phyloP scores from a whole-genome alignment of 1,139 yeast species.

The Kluyveromyces sp. region DNA sequence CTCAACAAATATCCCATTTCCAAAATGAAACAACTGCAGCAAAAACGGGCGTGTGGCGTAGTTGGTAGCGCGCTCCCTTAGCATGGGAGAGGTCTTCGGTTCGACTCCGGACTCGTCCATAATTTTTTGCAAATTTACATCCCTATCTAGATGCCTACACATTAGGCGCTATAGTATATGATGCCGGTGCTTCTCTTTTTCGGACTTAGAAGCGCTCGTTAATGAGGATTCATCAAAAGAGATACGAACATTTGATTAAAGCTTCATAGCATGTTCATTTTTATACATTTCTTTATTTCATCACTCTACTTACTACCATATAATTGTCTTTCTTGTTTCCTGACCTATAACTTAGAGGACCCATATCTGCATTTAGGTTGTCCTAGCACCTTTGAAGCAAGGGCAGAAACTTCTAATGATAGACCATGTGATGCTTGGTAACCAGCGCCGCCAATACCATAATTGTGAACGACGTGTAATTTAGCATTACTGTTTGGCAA shows the following conservation, averaged over 20 bases:
- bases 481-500: slow-evolving; percentile 26
- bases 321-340: not conserved
- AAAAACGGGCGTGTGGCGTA: slow-evolving; percentile 72
- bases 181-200: too few relatives aligned
- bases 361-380: not conserved
- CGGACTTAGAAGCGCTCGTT: too few relatives aligned
- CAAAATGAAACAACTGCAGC: too few relatives aligned
- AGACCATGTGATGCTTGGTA: slow-evolving; percentile 63
- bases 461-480: slow-evolving; percentile 45
- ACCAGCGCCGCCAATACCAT: slow-evolving; percentile 71
- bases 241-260: too few relatives aligned
- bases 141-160: not conserved
- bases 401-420: slow-evolving; percentile 36
- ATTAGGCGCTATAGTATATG: not conserved
- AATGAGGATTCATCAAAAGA: too few relatives aligned
- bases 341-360: too few relatives aligned
- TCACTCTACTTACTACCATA: too few relatives aligned
- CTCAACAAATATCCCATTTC: too few relatives aligned
- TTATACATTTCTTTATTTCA: too few relatives aligned
- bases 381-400: slow-evolving; percentile 14
- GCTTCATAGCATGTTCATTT: too few relatives aligned
- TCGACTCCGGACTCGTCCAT: slow-evolving; percentile 80
- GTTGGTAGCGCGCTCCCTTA: slow-evolving; percentile 82
- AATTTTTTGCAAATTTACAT: slow-evolving; percentile 12
- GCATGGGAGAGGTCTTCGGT: slow-evolving; percentile 81